These are phyloP conservation scores for Kodamaea derodonti DNA, from an alignment of 1,139 yeast genomes.

Conservation along the genomic window DNA sequence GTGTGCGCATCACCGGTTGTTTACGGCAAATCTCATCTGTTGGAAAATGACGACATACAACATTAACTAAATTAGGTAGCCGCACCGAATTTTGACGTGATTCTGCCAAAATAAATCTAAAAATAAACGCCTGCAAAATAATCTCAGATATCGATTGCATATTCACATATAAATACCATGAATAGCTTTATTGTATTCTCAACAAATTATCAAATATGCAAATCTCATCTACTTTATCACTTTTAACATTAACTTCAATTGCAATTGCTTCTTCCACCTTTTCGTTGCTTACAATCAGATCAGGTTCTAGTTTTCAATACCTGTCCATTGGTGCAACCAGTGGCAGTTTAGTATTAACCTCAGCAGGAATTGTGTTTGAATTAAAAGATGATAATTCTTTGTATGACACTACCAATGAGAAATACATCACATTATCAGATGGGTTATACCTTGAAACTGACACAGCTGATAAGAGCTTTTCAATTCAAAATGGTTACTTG, in stretches of 20 bases:
- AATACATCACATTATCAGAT: conserved; percentile 13
- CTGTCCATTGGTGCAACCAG: conserved; percentile 8
- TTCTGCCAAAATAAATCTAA: too few relatives aligned
- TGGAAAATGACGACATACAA: too few relatives aligned
- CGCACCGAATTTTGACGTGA: too few relatives aligned
- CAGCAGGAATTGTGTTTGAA: conserved; percentile 14
- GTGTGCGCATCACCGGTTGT: too few relatives aligned
- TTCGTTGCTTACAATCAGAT: conserved; percentile 18
- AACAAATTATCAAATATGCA: conserved; percentile 8
- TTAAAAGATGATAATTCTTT: conserved; percentile 20
- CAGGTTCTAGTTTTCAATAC: conserved; percentile 25
- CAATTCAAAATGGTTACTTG: conserved; percentile 14
- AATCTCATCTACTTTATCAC: conserved; percentile 14
- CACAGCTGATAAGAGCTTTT: conserved; percentile 16
- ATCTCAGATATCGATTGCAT: too few relatives aligned
- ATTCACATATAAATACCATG: too few relatives aligned
- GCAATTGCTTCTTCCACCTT: conserved; percentile 23
- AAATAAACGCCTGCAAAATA: too few relatives aligned
- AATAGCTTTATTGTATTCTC: too few relatives aligned
- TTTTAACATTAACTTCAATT: conserved; percentile 18
- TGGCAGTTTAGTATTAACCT: conserved; percentile 16
- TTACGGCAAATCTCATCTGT: too few relatives aligned
- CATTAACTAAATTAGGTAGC: too few relatives aligned
- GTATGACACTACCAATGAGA: conserved; percentile 16
- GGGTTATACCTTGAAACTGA: conserved; percentile 12